Evolutionary conservation across 2,329 filamentous ascomycete genomes (phyloP).

Genomic region (Penicillium decumbens): DNA sequence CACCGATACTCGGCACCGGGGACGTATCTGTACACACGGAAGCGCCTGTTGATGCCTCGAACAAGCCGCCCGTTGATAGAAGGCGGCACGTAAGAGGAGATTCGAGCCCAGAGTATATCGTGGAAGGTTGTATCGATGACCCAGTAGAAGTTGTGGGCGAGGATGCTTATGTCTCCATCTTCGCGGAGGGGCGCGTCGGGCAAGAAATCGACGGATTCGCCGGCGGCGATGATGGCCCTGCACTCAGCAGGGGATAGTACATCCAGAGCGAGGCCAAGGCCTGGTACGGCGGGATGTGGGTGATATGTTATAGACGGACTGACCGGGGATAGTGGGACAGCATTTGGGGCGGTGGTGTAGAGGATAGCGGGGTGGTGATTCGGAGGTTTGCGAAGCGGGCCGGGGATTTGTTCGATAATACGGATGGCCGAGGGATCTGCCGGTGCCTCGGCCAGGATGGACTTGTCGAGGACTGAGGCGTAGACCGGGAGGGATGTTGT

Average conservation of each 20-base stretch:
- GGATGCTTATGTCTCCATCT: slow-evolving; percentile 60
- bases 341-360: slow-evolving; percentile 56
- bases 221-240: slow-evolving; percentile 61
- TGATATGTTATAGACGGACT: slow-evolving; percentile 51
- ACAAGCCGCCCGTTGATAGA: slow-evolving; percentile 54
- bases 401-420: slow-evolving; percentile 59
- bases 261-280: slow-evolving; percentile 56
- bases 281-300: slow-evolving; percentile 59
- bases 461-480: slow-evolving; percentile 56
- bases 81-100: slow-evolving; percentile 55
- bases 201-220: slow-evolving; percentile 61
- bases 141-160: slow-evolving; percentile 73
- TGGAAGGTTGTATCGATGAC: slow-evolving; percentile 61
- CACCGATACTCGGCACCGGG: slow-evolving; percentile 67
- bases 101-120: slow-evolving; percentile 59
- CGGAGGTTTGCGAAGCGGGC: slow-evolving; percentile 59
- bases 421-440: slow-evolving; percentile 41
- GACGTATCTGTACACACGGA: slow-evolving; percentile 68
- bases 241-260: slow-evolving; percentile 61
- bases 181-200: slow-evolving; percentile 64
- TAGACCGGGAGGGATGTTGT: slow-evolving; percentile 48
- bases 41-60: slow-evolving; percentile 63
- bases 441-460: slow-evolving; percentile 45
- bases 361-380: slow-evolving; percentile 64
- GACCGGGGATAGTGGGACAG: slow-evolving; percentile 50